Percentiles rank a stretch among this genome's conserved stretches.
Conservation (phyloP, 208 protist genomes). For the Entamoeba histolytica region DNA sequence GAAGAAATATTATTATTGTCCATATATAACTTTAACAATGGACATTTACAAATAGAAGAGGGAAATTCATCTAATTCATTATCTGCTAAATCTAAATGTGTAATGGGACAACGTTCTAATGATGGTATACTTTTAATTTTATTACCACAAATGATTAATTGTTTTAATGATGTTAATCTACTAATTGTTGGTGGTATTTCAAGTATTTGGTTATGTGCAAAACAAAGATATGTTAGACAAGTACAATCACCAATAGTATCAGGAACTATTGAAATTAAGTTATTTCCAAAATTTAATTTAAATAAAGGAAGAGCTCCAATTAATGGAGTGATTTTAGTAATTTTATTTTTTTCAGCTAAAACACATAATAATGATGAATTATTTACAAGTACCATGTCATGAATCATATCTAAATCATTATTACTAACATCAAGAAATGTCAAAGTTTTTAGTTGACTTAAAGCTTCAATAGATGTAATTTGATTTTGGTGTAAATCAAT, state of each 20-base stretch:
- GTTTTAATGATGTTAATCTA: background rate
- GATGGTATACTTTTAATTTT: background rate
- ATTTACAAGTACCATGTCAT: background rate
- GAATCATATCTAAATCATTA: background rate
- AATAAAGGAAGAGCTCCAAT: background rate
- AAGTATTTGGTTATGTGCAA: background rate
- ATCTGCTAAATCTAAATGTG: background rate
- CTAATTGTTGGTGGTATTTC: background rate
- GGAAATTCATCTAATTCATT: background rate
- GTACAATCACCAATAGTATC: background rate
- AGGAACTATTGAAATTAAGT: background rate
- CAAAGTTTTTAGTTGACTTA: background rate
- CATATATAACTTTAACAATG: background rate
- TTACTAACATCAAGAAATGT: background rate
- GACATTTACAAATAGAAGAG: background rate
- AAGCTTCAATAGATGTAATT: background rate
- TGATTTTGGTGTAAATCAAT: background rate
- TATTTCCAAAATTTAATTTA: background rate
- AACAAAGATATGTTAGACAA: background rate
- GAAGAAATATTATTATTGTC: background rate
- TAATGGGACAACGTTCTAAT: background rate
- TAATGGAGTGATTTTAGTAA: background rate
- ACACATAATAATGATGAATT: background rate
- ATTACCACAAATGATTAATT: background rate
- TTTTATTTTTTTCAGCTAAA: background rate